These are phyloP conservation scores for Rhizoctonia solani DNA, from an alignment of 1,284 basidiomycete species.

Conservation along the genomic window DNA sequence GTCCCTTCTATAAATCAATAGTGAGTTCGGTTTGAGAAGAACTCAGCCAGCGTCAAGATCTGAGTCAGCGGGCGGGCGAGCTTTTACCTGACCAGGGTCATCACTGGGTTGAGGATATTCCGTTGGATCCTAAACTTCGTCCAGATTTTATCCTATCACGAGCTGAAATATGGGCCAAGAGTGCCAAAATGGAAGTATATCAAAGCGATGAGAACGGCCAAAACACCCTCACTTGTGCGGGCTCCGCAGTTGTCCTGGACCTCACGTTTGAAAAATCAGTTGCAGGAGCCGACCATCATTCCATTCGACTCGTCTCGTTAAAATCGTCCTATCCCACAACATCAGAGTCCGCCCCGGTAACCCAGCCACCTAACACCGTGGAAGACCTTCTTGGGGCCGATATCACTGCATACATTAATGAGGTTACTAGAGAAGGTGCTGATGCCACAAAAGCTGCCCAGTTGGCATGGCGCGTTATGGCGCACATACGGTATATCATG, in stretches of 20 bases:
- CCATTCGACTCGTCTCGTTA: slow-evolving; percentile 56
- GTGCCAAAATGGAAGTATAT: slow-evolving; percentile 36
- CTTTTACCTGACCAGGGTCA: neutral
- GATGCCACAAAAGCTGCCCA: slow-evolving; percentile 64
- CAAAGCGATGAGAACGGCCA: slow-evolving; percentile 23
- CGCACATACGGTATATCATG: slow-evolving; percentile 69
- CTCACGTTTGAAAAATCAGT: slow-evolving; percentile 52
- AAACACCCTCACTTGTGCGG: slow-evolving; percentile 66
- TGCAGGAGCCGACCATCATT: slow-evolving; percentile 37
- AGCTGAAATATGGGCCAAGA: slow-evolving; percentile 48
- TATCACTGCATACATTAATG: slow-evolving; percentile 56
- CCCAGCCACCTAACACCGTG: slow-evolving; percentile 42
- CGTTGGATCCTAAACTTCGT: slow-evolving; percentile 52
- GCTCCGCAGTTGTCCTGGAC: slow-evolving; percentile 76
- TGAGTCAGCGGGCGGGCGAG: slow-evolving; percentile 9
- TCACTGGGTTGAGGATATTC: slow-evolving; percentile 58
- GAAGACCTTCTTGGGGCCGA: slow-evolving; percentile 40
- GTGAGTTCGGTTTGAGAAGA: neutral
- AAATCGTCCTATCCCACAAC: slow-evolving; percentile 75
- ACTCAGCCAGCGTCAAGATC: slow-evolving; percentile 20
- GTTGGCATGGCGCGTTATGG: slow-evolving; percentile 55
- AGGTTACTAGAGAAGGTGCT: slow-evolving; percentile 57
- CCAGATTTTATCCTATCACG: slow-evolving; percentile 61
- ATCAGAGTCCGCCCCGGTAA: slow-evolving; percentile 47
- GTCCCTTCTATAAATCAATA: neutral